Evolutionary conservation across 177 flowering plant species (phyloP).

Genomic region (Vitis hybrid): DNA sequence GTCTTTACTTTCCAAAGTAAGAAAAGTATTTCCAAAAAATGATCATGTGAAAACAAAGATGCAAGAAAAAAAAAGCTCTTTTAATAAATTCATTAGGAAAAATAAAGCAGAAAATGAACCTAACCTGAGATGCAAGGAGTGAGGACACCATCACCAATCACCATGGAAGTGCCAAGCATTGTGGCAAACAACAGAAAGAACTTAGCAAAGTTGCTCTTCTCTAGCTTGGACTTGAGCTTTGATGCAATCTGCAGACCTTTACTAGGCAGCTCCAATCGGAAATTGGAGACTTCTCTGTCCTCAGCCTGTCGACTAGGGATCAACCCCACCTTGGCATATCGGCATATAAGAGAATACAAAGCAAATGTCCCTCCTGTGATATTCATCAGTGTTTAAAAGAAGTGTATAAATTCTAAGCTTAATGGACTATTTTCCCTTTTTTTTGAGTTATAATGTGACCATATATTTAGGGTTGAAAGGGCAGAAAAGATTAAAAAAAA

Average conservation of each 20-base stretch:
- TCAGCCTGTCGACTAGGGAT: slow-evolving; percentile 48
- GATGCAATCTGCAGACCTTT: slow-evolving; percentile 28
- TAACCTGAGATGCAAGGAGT: slow-evolving; percentile 60
- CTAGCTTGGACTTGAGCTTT: slow-evolving; percentile 31
- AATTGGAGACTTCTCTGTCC: slow-evolving; percentile 49
- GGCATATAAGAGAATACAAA: slow-evolving; percentile 52
- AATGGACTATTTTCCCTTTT: too few species aligned
- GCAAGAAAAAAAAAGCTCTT: too few species aligned
- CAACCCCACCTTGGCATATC: slow-evolving; percentile 50
- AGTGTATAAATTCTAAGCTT: too few species aligned
- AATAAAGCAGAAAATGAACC: neutral
- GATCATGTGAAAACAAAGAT: too few species aligned
- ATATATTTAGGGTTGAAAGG: too few species aligned
- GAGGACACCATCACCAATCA: slow-evolving; percentile 57
- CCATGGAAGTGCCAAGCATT: slow-evolving; percentile 62
- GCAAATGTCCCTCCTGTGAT: slow-evolving; percentile 68
- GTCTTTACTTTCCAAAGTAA: too few species aligned
- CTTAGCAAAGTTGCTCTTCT: slow-evolving; percentile 41
- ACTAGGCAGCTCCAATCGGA: slow-evolving; percentile 37
- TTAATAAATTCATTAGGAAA: too few species aligned
- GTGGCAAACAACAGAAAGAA: slow-evolving; percentile 35
- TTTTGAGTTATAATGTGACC: too few species aligned
- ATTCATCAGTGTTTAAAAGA: neutral
- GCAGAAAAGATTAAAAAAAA: too few species aligned
- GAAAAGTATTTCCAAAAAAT: too few species aligned